phyloP scores from a whole-genome alignment of 2,329 filamentous ascomycete species.

The Epicoccum nigrum region DNA sequence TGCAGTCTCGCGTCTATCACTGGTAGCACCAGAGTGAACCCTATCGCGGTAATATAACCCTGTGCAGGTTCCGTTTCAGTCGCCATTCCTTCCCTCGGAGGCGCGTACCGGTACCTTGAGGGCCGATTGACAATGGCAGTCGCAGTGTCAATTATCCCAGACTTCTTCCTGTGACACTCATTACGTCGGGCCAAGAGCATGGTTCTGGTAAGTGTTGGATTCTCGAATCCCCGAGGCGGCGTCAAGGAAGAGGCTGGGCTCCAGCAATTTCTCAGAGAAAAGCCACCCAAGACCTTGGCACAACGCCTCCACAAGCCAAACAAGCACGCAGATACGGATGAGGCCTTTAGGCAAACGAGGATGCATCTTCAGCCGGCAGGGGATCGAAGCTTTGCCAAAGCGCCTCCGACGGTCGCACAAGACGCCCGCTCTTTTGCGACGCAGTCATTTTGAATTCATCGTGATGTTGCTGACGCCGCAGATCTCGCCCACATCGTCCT shows the following conservation, averaged over 20 bases:
- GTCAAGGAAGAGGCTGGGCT: constrained; percentile 35
- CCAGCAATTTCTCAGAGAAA: constrained; percentile 34
- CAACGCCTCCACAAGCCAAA: constrained; percentile 15
- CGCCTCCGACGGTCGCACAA: constrained; percentile 12
- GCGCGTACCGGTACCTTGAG: constrained; percentile 20
- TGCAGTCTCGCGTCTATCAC: constrained; percentile 2
- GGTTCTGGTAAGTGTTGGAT: constrained; percentile 38
- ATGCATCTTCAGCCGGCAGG: constrained; percentile 21
- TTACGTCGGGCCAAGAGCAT: constrained; percentile 42
- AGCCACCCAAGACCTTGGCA: constrained; percentile 49
- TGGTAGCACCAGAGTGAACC: not conserved
- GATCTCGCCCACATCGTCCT: constrained; percentile 7
- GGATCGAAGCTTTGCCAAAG: constrained; percentile 37
- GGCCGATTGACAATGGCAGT: constrained; percentile 17
- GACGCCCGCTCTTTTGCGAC: constrained; percentile 8
- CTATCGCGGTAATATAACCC: not conserved
- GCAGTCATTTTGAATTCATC: not conserved
- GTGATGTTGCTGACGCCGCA: constrained; percentile 5
- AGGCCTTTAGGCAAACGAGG: constrained; percentile 24
- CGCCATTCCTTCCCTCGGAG: constrained; percentile 13
- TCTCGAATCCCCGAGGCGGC: constrained; percentile 42
- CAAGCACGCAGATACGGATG: constrained; percentile 25
- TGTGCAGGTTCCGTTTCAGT: constrained; percentile 25
- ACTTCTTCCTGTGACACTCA: constrained; percentile 19
- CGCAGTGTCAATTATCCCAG: constrained; percentile 10